Evolutionary conservation across 192 early-diverging fungal species (phyloP).

Genomic region (Podochytrium sp.): DNA sequence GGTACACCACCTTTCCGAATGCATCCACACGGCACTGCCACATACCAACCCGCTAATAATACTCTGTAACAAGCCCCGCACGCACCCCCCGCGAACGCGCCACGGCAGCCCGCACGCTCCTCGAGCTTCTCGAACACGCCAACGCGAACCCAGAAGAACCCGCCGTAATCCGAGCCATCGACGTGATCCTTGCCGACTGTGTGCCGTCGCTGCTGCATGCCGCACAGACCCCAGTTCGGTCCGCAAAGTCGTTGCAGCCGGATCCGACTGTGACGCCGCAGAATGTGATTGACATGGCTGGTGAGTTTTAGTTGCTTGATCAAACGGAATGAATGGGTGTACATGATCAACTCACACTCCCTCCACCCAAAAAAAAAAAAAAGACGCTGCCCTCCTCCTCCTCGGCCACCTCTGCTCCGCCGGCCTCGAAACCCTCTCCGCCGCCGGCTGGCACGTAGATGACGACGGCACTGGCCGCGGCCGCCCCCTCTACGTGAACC

Average conservation of each 20-base stretch:
- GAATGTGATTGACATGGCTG: slow-evolving; percentile 29
- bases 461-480: slow-evolving; percentile 35
- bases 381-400: slow-evolving; percentile 26
- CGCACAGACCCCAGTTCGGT: slow-evolving; percentile 24
- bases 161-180: slow-evolving; percentile 21
- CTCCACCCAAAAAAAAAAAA: too few relatives aligned
- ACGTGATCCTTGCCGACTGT: slow-evolving; percentile 30
- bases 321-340: too few relatives aligned
- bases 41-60: too few relatives aligned
- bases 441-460: slow-evolving; percentile 33
- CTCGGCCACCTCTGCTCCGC: slow-evolving; percentile 15
- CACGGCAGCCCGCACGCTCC: slow-evolving; percentile 8
- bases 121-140: slow-evolving; percentile 2
- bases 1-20: too few relatives aligned
- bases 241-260: slow-evolving; percentile 13
- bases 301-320: too few relatives aligned
- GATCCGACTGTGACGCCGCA: slow-evolving; percentile 17
- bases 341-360: too few relatives aligned
- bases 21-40: too few relatives aligned
- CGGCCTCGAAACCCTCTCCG: slow-evolving; percentile 8
- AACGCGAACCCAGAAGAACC: neutral
- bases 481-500: slow-evolving; percentile 27
- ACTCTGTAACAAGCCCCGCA: too few relatives aligned
- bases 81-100: slow-evolving; percentile 24
- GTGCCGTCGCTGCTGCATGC: slow-evolving; percentile 35